Conservation (phyloP, 2,329 filamentous ascomycete species). For the Anthostomella pinea region DNA sequence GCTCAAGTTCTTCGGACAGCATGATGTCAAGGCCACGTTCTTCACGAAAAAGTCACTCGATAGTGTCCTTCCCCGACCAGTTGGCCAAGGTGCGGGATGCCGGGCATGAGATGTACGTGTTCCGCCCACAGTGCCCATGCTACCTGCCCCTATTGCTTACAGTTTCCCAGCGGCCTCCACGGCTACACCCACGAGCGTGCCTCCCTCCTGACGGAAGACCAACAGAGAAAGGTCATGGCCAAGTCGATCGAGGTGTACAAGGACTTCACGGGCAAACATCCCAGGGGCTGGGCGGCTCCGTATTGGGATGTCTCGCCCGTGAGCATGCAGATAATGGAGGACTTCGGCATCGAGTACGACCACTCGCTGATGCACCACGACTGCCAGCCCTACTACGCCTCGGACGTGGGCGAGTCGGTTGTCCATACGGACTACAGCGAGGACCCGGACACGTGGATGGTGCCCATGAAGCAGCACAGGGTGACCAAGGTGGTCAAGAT, state of each 20-base stretch:
- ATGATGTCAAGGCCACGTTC: constrained; percentile 2
- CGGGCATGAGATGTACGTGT: constrained; percentile 7
- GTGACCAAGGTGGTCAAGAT: constrained; percentile 4
- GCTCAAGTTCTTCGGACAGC: constrained; percentile 2
- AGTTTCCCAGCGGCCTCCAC: constrained; percentile 1
- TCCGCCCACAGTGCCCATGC: too few relatives aligned
- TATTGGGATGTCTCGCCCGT: constrained; percentile 2
- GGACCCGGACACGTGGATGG: constrained; percentile 5
- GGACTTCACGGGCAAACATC: constrained; percentile 2
- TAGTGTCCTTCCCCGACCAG: constrained; percentile 2
- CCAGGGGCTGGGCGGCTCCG: constrained; percentile 2
- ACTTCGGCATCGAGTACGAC: constrained; percentile 3
- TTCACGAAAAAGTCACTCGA: constrained; percentile 4
- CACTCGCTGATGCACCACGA: constrained; percentile 8
- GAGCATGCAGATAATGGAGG: constrained; percentile 3
- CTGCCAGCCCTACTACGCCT: constrained; percentile 5
- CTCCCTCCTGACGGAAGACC: neutral
- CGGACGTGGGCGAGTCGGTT: neutral
- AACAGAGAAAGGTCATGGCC: constrained; percentile 1
- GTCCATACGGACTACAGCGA: constrained; percentile 2
- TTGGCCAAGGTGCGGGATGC: constrained; percentile 5
- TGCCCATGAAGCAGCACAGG: constrained; percentile 3
- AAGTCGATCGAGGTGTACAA: constrained; percentile 4
- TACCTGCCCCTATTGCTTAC: too few relatives aligned
- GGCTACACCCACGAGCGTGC: constrained; percentile 5